Evolutionary conservation across 352 stramenopile genomes (phyloP).

Genomic region (Peronospora tabacina): DNA sequence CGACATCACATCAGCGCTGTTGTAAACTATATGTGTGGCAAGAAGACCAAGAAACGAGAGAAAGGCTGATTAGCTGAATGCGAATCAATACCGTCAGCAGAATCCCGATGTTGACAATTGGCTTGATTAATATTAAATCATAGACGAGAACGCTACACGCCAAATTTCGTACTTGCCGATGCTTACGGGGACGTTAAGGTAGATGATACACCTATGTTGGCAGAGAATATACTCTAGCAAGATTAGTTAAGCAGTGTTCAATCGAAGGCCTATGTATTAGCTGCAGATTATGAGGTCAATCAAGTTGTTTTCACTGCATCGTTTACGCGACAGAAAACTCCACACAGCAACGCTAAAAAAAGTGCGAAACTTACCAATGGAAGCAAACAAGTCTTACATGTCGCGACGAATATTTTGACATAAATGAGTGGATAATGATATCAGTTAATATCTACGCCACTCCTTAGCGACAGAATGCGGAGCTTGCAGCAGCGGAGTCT

Average conservation of each 20-base stretch:
- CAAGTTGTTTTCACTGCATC: conserved; percentile 15
- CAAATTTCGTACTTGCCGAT: conserved; percentile 36
- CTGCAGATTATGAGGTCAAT: conserved; percentile 34
- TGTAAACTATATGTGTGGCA: conserved; percentile 3
- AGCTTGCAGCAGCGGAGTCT: conserved; percentile 1
- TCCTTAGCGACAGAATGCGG: conserved; percentile 11
- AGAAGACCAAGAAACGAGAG: conserved; percentile 28
- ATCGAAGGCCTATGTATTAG: conserved; percentile 19
- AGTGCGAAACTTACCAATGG: conserved; percentile 2
- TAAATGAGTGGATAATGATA: too few relatives aligned
- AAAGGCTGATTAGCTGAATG: conserved; percentile 19
- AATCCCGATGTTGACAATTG: conserved; percentile 29
- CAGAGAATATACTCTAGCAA: conserved; percentile 26
- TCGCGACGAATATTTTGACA: background rate
- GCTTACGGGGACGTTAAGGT: conserved; percentile 26
- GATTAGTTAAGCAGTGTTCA: conserved; percentile 16
- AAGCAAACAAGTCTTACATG: conserved; percentile 13
- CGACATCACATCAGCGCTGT: conserved; percentile 27
- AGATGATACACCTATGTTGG: conserved; percentile 23
- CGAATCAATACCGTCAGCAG: conserved; percentile 25
- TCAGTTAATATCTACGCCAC: background rate
- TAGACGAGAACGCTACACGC: conserved; percentile 24
- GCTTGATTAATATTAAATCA: too few relatives aligned
- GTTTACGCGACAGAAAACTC: background rate
- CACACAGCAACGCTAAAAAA: background rate